Conservation (phyloP, 768 basidiomycete species). For the Lyophyllum atratum region DNA sequence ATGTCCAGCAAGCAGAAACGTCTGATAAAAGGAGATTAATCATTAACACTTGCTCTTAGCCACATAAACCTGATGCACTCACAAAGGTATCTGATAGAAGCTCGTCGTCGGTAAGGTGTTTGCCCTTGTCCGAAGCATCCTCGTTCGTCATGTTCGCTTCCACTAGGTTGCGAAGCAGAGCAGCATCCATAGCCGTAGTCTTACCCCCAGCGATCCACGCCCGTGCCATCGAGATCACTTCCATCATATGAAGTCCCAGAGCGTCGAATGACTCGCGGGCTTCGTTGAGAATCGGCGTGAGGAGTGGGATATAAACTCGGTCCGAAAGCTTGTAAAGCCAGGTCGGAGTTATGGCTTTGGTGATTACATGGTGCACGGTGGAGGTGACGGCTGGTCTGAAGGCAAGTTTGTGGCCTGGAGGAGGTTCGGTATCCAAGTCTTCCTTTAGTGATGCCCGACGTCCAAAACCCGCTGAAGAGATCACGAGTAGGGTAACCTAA, state of each 20-base stretch:
- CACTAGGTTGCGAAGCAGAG: slow-evolving; percentile 46
- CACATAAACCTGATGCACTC: slow-evolving; percentile 12
- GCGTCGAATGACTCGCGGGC: slow-evolving; percentile 35
- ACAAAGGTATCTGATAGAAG: slow-evolving; percentile 52
- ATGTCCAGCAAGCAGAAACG: slow-evolving; percentile 51
- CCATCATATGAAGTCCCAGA: slow-evolving; percentile 40
- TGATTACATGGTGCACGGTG: slow-evolving; percentile 29
- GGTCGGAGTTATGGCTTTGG: slow-evolving; percentile 32
- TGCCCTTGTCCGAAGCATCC: slow-evolving; percentile 24
- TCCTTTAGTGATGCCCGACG: slow-evolving; percentile 33
- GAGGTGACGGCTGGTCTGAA: slow-evolving; percentile 35
- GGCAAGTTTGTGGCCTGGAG: slow-evolving; percentile 32
- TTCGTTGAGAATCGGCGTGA: slow-evolving; percentile 32
- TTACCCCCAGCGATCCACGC: slow-evolving; percentile 32
- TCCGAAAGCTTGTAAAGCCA: slow-evolving; percentile 33
- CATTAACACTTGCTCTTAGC: background rate
- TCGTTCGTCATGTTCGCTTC: slow-evolving; percentile 45
- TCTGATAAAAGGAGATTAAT: slow-evolving; percentile 23
- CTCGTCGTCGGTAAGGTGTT: slow-evolving; percentile 43
- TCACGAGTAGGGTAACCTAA: slow-evolving; percentile 38
- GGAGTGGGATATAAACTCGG: slow-evolving; percentile 32
- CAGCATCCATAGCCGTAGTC: slow-evolving; percentile 27
- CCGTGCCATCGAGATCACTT: slow-evolving; percentile 40
- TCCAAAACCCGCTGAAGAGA: slow-evolving; percentile 45
- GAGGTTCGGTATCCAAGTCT: slow-evolving; percentile 25